Conservation (phyloP, 352 stramenopile species). For the Phytophthora chlamydospora region DNA sequence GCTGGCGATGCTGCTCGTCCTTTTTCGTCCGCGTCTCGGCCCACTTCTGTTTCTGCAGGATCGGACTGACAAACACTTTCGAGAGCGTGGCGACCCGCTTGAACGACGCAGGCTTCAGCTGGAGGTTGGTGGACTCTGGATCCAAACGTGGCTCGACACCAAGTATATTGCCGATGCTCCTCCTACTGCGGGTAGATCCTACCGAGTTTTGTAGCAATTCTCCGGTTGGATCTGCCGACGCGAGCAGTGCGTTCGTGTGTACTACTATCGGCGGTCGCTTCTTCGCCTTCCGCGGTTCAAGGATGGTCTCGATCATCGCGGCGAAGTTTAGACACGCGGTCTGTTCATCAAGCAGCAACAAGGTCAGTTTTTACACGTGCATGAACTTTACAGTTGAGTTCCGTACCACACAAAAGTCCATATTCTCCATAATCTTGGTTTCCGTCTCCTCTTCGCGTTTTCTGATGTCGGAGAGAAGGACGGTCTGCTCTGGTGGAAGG, state of each 20-base stretch:
- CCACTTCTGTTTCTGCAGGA: conserved; percentile 17
- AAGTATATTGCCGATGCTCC: too few relatives aligned
- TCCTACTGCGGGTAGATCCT: too few relatives aligned
- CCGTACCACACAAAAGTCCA: conserved; percentile 49
- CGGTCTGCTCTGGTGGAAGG: background rate
- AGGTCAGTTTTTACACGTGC: conserved; percentile 6
- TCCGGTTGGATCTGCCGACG: conserved; percentile 11
- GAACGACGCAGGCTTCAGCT: background rate
- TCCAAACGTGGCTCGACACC: too few relatives aligned
- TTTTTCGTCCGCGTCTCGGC: conserved; percentile 20
- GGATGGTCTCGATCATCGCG: conserved; percentile 21
- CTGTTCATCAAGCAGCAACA: conserved; percentile 2
- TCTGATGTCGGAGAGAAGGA: conserved; percentile 9
- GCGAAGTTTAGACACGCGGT: conserved; percentile 31
- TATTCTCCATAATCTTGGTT: conserved; percentile 43
- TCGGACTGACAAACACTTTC: conserved; percentile 19
- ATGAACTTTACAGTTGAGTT: background rate
- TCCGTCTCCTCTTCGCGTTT: conserved; percentile 26
- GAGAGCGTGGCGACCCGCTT: conserved; percentile 25
- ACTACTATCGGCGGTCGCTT: conserved; percentile 3
- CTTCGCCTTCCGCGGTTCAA: conserved; percentile 1
- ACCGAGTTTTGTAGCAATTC: conserved; percentile 1
- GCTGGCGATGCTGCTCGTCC: background rate
- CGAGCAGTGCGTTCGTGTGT: conserved; percentile 24
- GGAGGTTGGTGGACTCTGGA: too few relatives aligned